Percentiles rank a stretch among this genome's conserved stretches.
phyloP scores from a whole-genome alignment of 306 rosid species.

The Begonia masoniana region DNA sequence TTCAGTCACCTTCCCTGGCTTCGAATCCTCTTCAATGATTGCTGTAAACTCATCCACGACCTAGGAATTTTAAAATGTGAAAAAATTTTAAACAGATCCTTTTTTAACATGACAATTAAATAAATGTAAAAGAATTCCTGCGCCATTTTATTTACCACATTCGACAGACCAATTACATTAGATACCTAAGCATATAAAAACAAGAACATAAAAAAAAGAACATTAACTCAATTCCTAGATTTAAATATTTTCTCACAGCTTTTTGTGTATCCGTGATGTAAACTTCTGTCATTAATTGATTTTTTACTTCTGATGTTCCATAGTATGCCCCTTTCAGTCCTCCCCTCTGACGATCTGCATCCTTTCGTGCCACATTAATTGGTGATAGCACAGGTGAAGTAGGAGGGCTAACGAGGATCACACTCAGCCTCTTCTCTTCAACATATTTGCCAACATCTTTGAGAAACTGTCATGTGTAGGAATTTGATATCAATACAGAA shows the following conservation, averaged over 20 bases:
- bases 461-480: conserved; percentile 36
- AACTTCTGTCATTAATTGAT: conserved; percentile 3
- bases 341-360: conserved; percentile 24
- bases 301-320: neutral
- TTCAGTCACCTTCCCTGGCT: too few species aligned
- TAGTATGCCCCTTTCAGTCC: neutral
- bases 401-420: conserved; percentile 34
- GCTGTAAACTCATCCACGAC: too few species aligned
- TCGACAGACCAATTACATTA: too few species aligned
- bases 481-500: conserved; percentile 11
- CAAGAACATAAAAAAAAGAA: neutral
- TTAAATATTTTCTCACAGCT: conserved; percentile 30
- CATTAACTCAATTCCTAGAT: neutral
- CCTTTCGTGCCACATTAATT: conserved; percentile 33
- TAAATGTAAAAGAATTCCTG: neutral
- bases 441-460: conserved; percentile 35
- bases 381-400: conserved; percentile 44
- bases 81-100: neutral
- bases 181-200: too few species aligned
- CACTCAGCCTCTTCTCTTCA: conserved; percentile 68
- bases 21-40: too few species aligned
- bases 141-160: neutral
- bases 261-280: conserved; percentile 18
- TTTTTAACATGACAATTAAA: neutral
- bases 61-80: neutral